phyloP scores from a whole-genome alignment of 2,329 filamentous ascomycete genomes.

The Fusarium staphyleae region DNA sequence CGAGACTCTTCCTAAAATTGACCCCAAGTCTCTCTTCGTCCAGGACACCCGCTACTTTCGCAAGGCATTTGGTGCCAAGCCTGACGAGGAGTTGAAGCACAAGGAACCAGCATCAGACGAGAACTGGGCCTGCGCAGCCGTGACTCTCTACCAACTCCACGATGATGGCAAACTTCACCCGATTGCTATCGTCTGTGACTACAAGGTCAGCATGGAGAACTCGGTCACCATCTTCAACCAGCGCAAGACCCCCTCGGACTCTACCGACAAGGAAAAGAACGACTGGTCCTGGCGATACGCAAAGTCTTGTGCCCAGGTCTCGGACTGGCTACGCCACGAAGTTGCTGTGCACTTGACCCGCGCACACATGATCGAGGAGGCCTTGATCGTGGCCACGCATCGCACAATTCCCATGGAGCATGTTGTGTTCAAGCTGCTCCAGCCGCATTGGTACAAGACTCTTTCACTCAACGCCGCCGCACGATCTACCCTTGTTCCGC shows the following conservation, averaged over 20 bases:
- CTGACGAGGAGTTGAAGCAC: conserved; percentile 39
- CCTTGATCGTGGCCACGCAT: conserved; percentile 55
- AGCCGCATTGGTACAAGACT: conserved; percentile 59
- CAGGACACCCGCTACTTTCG: conserved; percentile 56
- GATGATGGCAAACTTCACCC: conserved; percentile 56
- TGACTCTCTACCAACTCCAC: conserved; percentile 53
- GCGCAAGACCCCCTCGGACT: conserved; percentile 45
- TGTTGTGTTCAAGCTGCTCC: conserved; percentile 52
- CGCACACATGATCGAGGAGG: conserved; percentile 57
- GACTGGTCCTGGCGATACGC: conserved; percentile 63
- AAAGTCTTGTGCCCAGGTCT: conserved; percentile 56
- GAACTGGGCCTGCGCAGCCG: conserved; percentile 50
- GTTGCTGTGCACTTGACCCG: conserved; percentile 54
- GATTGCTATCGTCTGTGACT: conserved; percentile 57
- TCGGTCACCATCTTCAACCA: conserved; percentile 60
- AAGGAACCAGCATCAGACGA: conserved; percentile 40
- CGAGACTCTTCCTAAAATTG: conserved; percentile 38
- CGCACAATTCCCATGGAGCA: conserved; percentile 52
- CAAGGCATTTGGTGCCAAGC: conserved; percentile 43
- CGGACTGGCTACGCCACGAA: conserved; percentile 59
- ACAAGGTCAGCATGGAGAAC: conserved; percentile 50
- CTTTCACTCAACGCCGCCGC: conserved; percentile 58
- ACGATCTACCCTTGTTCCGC: conserved; percentile 52
- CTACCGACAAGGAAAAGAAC: conserved; percentile 27
- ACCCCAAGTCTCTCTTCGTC: conserved; percentile 47